Evolutionary conservation across 352 stramenopile species (phyloP).

Genomic region (Phytopythium mirpurense): DNA sequence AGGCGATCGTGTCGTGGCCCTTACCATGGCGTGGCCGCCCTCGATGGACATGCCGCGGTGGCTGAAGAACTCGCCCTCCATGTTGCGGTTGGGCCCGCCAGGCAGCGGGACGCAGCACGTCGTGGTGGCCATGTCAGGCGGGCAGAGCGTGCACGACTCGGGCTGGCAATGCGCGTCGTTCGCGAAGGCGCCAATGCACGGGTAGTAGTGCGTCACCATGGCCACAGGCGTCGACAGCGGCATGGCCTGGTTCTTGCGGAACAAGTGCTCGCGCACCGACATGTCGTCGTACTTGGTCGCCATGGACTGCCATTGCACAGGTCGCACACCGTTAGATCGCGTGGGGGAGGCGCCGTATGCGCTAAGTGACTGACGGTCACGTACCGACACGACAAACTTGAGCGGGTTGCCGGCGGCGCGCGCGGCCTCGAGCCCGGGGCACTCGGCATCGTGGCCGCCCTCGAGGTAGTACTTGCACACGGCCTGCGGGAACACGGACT

Average conservation of each 20-base stretch:
- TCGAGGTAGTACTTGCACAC: conserved; percentile 72
- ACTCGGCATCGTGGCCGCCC: conserved; percentile 56
- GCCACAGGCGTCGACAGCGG: conserved; percentile 66
- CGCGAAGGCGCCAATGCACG: conserved; percentile 58
- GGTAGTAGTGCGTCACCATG: conserved; percentile 80
- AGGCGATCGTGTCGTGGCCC: background rate
- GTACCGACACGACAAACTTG: conserved; percentile 62
- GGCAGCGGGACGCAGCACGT: conserved; percentile 76
- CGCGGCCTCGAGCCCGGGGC: conserved; percentile 49
- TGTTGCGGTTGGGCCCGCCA: conserved; percentile 67
- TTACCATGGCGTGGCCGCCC: conserved; percentile 74
- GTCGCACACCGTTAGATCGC: background rate
- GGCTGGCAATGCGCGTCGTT: conserved; percentile 56
- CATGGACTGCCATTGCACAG: conserved; percentile 35
- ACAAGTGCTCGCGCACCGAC: conserved; percentile 66
- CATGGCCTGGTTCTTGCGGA: conserved; percentile 75
- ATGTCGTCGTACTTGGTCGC: conserved; percentile 80
- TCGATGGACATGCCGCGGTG: conserved; percentile 78
- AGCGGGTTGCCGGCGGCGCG: conserved; percentile 50
- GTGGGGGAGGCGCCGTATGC: too few relatives aligned
- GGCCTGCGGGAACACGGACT: conserved; percentile 60
- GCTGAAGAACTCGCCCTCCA: conserved; percentile 83
- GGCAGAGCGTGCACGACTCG: conserved; percentile 64
- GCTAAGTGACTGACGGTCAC: too few relatives aligned
- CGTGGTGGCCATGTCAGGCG: conserved; percentile 63